phyloP scores from a whole-genome alignment of 2,329 filamentous ascomycete genomes.

The Chaetomiaceae sp. region DNA sequence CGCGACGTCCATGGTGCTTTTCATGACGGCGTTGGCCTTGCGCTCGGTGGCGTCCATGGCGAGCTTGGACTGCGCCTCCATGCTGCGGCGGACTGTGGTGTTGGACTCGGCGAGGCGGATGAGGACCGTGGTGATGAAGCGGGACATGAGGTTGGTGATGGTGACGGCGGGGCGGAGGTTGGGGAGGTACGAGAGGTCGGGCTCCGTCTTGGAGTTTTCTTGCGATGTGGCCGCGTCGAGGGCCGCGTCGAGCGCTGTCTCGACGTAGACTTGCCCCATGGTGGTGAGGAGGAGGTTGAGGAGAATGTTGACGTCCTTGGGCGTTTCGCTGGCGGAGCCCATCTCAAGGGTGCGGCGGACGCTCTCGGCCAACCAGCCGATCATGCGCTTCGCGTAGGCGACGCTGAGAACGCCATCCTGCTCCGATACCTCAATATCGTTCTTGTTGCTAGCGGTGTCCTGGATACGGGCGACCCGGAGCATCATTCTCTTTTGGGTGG shows the following conservation, averaged over 20 bases:
- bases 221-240: slow-evolving; percentile 69
- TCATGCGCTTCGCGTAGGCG: slow-evolving; percentile 91
- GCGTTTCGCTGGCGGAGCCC: slow-evolving; percentile 80
- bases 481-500: slow-evolving; percentile 86
- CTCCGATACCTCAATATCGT: slow-evolving; percentile 86
- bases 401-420: slow-evolving; percentile 80
- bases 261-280: slow-evolving; percentile 78
- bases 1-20: slow-evolving; percentile 58
- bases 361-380: slow-evolving; percentile 94
- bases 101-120: slow-evolving; percentile 85
- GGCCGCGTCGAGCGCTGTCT: slow-evolving; percentile 64
- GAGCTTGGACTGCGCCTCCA: slow-evolving; percentile 74
- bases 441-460: slow-evolving; percentile 67
- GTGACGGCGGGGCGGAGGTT: slow-evolving; percentile 76
- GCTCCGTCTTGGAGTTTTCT: slow-evolving; percentile 76
- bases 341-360: slow-evolving; percentile 88
- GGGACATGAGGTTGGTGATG: slow-evolving; percentile 88
- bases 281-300: slow-evolving; percentile 77
- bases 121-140: slow-evolving; percentile 84
- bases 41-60: slow-evolving; percentile 76
- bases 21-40: slow-evolving; percentile 64
- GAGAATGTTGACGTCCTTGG: slow-evolving; percentile 85
- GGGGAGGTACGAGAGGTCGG: slow-evolving; percentile 79
- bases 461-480: slow-evolving; percentile 82
- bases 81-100: slow-evolving; percentile 81